Evolutionary conservation across 352 stramenopile species (phyloP).

Genomic region (Phytophthora quininea): DNA sequence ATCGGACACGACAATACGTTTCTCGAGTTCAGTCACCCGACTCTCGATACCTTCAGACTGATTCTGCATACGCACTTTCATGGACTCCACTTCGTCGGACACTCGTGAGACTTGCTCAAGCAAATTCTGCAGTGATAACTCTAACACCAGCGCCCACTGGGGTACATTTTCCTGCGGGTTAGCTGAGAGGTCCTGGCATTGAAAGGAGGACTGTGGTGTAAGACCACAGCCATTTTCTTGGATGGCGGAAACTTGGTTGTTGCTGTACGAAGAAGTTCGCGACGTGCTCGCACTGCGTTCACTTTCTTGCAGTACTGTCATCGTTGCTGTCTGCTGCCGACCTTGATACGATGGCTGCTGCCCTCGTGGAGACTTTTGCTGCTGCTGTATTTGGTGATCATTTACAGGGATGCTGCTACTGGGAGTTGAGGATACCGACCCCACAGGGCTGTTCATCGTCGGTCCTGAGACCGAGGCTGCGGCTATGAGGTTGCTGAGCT

Average conservation of each 20-base stretch:
- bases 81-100: slow-evolving; percentile 56
- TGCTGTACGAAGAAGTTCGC: slow-evolving; percentile 1
- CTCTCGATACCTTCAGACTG: slow-evolving; percentile 50
- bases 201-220: not conserved
- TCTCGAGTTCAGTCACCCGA: slow-evolving; percentile 53
- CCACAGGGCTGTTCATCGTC: slow-evolving; percentile 5
- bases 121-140: slow-evolving; percentile 60
- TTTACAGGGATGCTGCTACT: slow-evolving; percentile 8
- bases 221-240: not conserved
- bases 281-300: slow-evolving; percentile 3
- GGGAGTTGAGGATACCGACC: slow-evolving; percentile 6
- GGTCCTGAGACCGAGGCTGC: not conserved
- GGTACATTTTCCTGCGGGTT: slow-evolving; percentile 23
- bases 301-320: slow-evolving; percentile 25
- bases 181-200: not conserved
- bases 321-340: slow-evolving; percentile 12
- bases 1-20: slow-evolving; percentile 48
- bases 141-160: slow-evolving; percentile 58
- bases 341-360: slow-evolving; percentile 17
- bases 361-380: slow-evolving; percentile 2
- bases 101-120: slow-evolving; percentile 58
- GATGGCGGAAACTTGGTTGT: not conserved
- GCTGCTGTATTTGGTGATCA: slow-evolving; percentile 26
- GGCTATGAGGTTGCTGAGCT: slow-evolving; percentile 21
- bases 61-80: slow-evolving; percentile 50